These are phyloP conservation scores for Pseudotsuga menziesii DNA, from an alignment of 75 land plant genomes.

Conservation along the genomic window DNA sequence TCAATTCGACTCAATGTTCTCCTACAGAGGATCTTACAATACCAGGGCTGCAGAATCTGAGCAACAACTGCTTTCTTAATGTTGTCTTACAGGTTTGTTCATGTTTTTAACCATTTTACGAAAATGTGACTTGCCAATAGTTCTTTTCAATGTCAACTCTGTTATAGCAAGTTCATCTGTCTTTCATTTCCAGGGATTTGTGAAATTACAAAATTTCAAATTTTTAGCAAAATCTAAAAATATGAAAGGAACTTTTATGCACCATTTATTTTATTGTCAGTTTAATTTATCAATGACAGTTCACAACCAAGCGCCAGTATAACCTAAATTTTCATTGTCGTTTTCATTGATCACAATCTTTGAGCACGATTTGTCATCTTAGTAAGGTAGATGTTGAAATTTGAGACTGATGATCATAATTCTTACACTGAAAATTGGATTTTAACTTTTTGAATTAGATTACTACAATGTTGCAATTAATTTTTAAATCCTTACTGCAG, in stretches of 20 bases:
- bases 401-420: not conserved
- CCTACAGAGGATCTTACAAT: constrained; percentile 21
- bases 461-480: not conserved
- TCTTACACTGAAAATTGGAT: not conserved
- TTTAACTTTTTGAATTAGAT: not conserved
- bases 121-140: not conserved
- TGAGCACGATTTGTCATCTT: not conserved
- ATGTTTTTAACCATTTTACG: not conserved
- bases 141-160: not conserved
- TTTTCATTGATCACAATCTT: not conserved
- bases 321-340: not conserved
- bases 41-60: constrained; percentile 76
- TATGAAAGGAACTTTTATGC: no score
- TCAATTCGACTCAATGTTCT: constrained; percentile 2
- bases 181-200: not conserved
- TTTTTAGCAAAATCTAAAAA: no score
- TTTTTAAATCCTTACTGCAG: not conserved
- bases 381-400: not conserved
- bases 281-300: not conserved
- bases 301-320: not conserved
- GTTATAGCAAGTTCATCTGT: not conserved
- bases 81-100: constrained; percentile 75
- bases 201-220: no score
- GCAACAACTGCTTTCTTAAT: constrained; percentile 91
- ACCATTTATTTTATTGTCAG: not conserved